A percentile compares a stretch with the other conserved stretches of the same genome.
Evolutionary conservation across 352 stramenopile species (phyloP).

Genomic region (Achlya hypogyna): DNA sequence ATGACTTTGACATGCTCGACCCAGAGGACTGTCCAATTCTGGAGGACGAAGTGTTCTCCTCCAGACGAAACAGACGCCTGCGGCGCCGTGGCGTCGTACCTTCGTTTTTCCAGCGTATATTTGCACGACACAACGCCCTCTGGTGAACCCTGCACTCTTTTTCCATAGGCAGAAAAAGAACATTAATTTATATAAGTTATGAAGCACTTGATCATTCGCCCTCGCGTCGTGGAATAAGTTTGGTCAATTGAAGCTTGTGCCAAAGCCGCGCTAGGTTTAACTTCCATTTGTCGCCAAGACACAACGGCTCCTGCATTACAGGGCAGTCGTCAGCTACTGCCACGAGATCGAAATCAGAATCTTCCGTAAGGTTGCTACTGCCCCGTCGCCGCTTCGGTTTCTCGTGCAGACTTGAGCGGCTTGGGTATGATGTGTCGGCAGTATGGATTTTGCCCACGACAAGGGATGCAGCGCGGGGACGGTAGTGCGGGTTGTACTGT

Average conservation of each 20-base stretch:
- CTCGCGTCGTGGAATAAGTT: background rate
- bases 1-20: background rate
- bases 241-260: background rate
- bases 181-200: constrained; percentile 12
- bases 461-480: background rate
- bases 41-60: background rate
- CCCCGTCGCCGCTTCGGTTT: background rate
- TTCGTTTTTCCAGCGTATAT: background rate
- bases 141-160: background rate
- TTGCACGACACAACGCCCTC: background rate
- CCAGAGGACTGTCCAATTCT: background rate
- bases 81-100: background rate
- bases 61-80: background rate
- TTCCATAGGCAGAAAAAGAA: background rate
- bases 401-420: background rate
- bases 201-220: too few relatives aligned
- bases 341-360: background rate
- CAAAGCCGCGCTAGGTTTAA: background rate
- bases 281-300: background rate
- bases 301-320: background rate
- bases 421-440: background rate
- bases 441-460: background rate
- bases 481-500: background rate
- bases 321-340: background rate
- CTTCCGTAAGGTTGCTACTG: background rate